Evolutionary conservation across 345 rosid genomes (phyloP), one percentile per base, ranked within the genome.

Genomic region (Fremontodendron californicum): DNA sequence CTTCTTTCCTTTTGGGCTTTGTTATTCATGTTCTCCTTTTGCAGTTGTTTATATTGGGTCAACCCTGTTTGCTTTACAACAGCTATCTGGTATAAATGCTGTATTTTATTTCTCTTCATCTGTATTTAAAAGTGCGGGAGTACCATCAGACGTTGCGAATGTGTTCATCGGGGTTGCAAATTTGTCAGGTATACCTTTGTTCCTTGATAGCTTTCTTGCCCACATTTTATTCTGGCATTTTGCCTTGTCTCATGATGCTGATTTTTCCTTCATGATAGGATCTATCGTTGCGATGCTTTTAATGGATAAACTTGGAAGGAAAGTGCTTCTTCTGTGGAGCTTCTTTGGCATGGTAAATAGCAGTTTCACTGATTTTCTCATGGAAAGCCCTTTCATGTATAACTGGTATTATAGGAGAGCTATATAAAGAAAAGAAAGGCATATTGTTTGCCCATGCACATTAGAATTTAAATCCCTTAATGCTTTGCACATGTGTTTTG

Each of bases 41-140:
- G 99, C 98, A 96, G 97, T 93, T 89, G 95, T 96, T 89, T 96
- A 90, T 89, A 93, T 96, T 91, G 99, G 99, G 80, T 91, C 99
- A 87, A 88, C 93, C 89, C 98, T 96, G 82, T 93, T 96, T 92
- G 98, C 98, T 89, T 92, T 93, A 89, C 99, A 96, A 96, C 98
- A 96, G 91, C 98, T 96, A 84, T 96, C 98, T 84, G 99, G 99
- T 75, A 96, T 96, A 92, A 96, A 96, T 82, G 98, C 99, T 75
- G 92, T 93, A 40, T 96, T 96, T 87, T 93, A 93, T 90, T 96
- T 96, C 92, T 96, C 99, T 75, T 93, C 98, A 66, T 87, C 99
- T 79, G 98, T 96, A 81, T 96, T 96, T 86, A 96, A 90, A 86
- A 96, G 92, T 79, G 96, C 87, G 71, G 98, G 99, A 78, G 95